Conservation (phyloP, 768 basidiomycete genomes). For the Lactifluus subvellereus region DNA sequence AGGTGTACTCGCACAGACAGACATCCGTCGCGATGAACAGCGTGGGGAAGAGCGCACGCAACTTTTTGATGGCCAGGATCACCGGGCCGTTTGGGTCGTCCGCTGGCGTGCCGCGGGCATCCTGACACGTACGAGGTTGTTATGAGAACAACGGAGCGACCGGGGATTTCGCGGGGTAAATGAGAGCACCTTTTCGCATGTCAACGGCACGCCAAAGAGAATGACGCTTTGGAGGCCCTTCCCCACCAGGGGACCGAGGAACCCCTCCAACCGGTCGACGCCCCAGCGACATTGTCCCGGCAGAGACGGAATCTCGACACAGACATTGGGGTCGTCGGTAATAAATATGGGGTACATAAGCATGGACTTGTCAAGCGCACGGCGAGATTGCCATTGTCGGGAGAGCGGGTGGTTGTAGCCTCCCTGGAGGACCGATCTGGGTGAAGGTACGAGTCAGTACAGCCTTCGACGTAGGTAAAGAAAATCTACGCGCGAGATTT, state of each 20-base stretch:
- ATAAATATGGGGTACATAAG: constrained; percentile 99
- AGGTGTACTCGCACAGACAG: constrained; percentile 99
- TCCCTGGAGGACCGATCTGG: constrained; percentile 78
- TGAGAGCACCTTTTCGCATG: constrained; percentile 60
- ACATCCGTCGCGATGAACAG: constrained; percentile 93
- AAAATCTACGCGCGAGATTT: constrained; percentile 21
- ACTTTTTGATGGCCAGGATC: constrained; percentile 80
- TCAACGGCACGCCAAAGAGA: constrained; percentile 86
- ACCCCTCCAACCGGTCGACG: constrained; percentile 82
- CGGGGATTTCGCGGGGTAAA: too few relatives aligned
- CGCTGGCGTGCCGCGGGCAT: constrained; percentile 76
- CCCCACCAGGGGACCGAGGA: constrained; percentile 79
- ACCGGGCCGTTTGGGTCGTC: constrained; percentile 90
- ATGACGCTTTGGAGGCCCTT: constrained; percentile 92
- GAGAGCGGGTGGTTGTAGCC: constrained; percentile 91
- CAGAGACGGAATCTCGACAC: constrained; percentile 66
- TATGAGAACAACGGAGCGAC: neutral
- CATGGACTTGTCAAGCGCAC: constrained; percentile 82
- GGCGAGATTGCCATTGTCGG: constrained; percentile 80
- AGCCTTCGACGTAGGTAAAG: too few relatives aligned
- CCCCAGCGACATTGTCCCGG: constrained; percentile 95
- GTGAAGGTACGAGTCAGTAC: neutral
- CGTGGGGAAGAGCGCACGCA: constrained; percentile 71
- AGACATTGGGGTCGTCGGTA: constrained; percentile 87
- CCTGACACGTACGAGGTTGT: constrained; percentile 41